These are phyloP conservation scores for Fermentozyma sake DNA, from an alignment of 1,139 yeast genomes.

Conservation along the genomic window DNA sequence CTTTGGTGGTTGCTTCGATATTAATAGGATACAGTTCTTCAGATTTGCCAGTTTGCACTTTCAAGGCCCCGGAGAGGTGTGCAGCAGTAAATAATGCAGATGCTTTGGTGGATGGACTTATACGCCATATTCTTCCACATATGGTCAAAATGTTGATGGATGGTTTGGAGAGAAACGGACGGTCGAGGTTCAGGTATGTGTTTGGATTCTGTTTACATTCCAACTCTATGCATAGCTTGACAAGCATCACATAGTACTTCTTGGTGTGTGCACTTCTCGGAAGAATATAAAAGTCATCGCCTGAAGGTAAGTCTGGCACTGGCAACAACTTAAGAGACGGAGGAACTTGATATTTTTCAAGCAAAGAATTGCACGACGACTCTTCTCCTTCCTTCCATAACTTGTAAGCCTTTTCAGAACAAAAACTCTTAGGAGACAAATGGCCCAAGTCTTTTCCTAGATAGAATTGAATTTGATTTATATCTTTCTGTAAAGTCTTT, in stretches of 20 bases:
- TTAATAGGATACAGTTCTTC: conserved; percentile 30
- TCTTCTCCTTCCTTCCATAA: conserved; percentile 51
- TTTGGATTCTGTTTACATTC: conserved; percentile 12
- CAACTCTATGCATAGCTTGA: conserved; percentile 24
- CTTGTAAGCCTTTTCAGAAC: conserved; percentile 33
- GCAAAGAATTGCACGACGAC: conserved; percentile 30
- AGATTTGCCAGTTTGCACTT: conserved; percentile 25
- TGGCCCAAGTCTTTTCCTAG: conserved; percentile 40
- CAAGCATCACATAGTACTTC: conserved; percentile 25
- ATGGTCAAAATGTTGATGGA: conserved; percentile 38
- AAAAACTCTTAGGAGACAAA: conserved; percentile 40
- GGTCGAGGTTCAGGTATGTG: conserved; percentile 16
- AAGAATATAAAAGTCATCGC: conserved; percentile 36
- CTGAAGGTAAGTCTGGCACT: conserved; percentile 27
- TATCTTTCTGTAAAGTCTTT: conserved; percentile 40
- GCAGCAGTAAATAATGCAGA: conserved; percentile 52
- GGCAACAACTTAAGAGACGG: conserved; percentile 28
- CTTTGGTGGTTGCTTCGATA: conserved; percentile 20
- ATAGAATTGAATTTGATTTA: conserved; percentile 35
- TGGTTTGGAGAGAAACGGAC: conserved; percentile 34
- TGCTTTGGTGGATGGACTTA: conserved; percentile 50
- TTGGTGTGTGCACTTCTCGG: conserved; percentile 34
- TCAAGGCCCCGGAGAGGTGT: conserved; percentile 37
- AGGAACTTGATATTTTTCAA: conserved; percentile 37
- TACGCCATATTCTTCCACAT: conserved; percentile 59